Conservation (phyloP, 202 grass and related monocot genomes). For the Saccharum hybrid region DNA sequence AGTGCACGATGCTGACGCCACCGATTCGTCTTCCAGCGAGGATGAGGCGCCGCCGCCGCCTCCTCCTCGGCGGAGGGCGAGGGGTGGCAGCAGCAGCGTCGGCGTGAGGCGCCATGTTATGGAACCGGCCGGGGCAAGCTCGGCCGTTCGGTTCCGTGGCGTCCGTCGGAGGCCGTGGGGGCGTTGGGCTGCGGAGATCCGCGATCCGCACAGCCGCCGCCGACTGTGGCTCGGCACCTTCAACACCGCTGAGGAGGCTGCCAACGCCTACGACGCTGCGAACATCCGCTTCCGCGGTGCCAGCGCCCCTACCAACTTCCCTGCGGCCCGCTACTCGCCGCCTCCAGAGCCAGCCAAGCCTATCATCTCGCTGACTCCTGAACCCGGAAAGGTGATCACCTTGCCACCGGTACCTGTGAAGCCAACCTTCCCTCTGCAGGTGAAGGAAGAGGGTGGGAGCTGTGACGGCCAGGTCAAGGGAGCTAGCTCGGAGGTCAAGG, state of each 20-base stretch:
- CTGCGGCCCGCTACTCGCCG: neutral
- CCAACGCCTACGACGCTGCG: slow-evolving; percentile 66
- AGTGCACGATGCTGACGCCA: slow-evolving; percentile 73
- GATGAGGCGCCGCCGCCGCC: slow-evolving; percentile 49
- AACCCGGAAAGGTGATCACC: slow-evolving; percentile 27
- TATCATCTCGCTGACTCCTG: slow-evolving; percentile 32
- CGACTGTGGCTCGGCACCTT: slow-evolving; percentile 85
- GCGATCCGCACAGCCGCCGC: slow-evolving; percentile 54
- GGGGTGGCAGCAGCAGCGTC: neutral
- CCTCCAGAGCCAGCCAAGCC: slow-evolving; percentile 38
- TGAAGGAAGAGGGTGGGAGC: slow-evolving; percentile 27
- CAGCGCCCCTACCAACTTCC: slow-evolving; percentile 58
- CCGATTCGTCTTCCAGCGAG: slow-evolving; percentile 70
- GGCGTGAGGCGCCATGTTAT: slow-evolving; percentile 44
- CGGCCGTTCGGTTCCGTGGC: slow-evolving; percentile 54
- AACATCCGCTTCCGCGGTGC: slow-evolving; percentile 56
- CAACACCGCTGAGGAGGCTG: slow-evolving; percentile 78
- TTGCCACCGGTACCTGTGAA: slow-evolving; percentile 33
- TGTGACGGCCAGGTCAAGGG: neutral
- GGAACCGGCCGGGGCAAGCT: slow-evolving; percentile 33
- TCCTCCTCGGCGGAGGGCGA: slow-evolving; percentile 32
- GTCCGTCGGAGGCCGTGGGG: slow-evolving; percentile 76
- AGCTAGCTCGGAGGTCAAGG: slow-evolving; percentile 3
- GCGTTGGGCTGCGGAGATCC: slow-evolving; percentile 76
- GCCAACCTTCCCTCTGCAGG: slow-evolving; percentile 25